Conservation (phyloP, 1,139 yeast genomes). For the Blastobotrys aristatus region DNA sequence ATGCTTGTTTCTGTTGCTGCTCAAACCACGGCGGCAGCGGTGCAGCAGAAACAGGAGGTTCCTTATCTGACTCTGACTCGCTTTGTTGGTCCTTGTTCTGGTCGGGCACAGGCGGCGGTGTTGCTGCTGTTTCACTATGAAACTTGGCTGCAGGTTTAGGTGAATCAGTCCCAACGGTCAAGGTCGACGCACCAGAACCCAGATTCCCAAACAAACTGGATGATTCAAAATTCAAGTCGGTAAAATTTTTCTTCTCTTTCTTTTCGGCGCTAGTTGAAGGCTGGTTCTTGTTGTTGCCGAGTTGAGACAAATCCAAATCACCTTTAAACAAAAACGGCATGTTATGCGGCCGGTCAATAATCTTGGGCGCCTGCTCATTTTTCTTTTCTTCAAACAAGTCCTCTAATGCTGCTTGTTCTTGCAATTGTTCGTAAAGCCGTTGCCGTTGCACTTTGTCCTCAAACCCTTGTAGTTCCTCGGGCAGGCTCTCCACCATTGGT, state of each 20-base stretch:
- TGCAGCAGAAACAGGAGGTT: not conserved
- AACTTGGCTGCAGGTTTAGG: not conserved
- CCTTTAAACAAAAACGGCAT: conserved; percentile 11
- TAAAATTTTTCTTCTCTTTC: not conserved
- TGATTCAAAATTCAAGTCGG: not conserved
- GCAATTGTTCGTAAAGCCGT: conserved; percentile 23
- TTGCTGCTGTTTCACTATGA: not conserved
- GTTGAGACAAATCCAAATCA: not conserved
- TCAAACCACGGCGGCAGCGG: conserved; percentile 8
- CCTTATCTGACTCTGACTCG: not conserved
- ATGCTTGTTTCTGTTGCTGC: not conserved
- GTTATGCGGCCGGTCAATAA: not conserved
- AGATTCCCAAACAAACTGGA: conserved; percentile 3
- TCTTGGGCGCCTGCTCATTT: not conserved
- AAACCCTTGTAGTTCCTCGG: conserved; percentile 25
- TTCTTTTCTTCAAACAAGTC: not conserved
- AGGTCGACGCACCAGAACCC: not conserved
- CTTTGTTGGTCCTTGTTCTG: not conserved
- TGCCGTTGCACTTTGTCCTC: conserved; percentile 28
- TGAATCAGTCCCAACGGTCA: too few relatives aligned
- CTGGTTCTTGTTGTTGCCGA: not conserved
- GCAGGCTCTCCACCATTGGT: conserved; percentile 7
- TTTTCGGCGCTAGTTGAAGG: not conserved
- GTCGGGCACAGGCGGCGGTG: not conserved
- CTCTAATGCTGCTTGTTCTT: conserved; percentile 13